Conservation (phyloP, 306 rosid genomes). For the Pyrus pyrifolia region DNA sequence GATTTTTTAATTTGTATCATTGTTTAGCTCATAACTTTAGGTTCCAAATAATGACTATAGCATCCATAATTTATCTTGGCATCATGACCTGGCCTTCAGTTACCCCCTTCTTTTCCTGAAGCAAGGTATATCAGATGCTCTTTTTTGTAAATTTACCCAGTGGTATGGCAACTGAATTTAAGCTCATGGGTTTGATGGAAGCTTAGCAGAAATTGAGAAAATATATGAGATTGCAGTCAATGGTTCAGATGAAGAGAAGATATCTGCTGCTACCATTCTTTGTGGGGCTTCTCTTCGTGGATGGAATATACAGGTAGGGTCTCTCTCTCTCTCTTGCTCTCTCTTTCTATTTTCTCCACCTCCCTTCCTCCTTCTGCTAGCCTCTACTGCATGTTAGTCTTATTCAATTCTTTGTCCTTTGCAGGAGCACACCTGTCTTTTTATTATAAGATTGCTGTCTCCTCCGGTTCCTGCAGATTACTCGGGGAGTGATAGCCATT, state of each 20-base stretch:
- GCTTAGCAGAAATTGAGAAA: constrained; percentile 94
- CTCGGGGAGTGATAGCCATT: constrained; percentile 61
- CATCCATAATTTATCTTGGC: constrained; percentile 13
- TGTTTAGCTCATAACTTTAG: background rate
- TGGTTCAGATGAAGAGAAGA: constrained; percentile 85
- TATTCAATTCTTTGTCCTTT: constrained; percentile 23
- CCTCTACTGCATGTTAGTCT: background rate
- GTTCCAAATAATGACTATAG: constrained; percentile 3
- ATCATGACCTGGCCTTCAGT: constrained; percentile 30
- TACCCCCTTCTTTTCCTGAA: constrained; percentile 41
- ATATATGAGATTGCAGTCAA: constrained; percentile 70
- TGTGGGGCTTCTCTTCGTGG: constrained; percentile 96
- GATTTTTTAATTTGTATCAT: background rate
- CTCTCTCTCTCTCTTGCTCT: background rate
- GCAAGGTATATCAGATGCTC: constrained; percentile 39
- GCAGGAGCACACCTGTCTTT: constrained; percentile 69
- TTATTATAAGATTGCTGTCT: constrained; percentile 56
- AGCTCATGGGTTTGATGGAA: constrained; percentile 76
- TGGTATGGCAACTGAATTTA: constrained; percentile 55
- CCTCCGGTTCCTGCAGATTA: constrained; percentile 55
- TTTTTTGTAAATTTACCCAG: constrained; percentile 31
- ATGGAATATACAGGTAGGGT: constrained; percentile 84
- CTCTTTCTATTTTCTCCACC: too few relatives aligned
- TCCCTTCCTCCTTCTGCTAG: background rate
- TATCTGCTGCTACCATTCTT: constrained; percentile 78